Conservation (phyloP, 1,139 yeast species). For the Scheffersomyces titani region DNA sequence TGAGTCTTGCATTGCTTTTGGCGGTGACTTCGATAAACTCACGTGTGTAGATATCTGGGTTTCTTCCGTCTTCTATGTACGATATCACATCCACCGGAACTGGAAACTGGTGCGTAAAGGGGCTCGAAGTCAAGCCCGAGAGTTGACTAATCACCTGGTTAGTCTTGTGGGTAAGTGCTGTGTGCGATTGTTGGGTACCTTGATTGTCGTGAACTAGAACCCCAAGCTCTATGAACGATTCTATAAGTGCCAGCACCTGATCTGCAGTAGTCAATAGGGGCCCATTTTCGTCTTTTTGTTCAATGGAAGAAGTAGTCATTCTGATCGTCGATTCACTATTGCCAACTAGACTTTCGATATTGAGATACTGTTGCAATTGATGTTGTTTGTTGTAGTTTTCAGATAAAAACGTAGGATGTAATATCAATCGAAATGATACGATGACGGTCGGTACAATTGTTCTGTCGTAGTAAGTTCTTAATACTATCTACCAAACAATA, state of each 20-base stretch:
- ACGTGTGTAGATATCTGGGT: slow-evolving; percentile 94
- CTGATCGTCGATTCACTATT: not conserved
- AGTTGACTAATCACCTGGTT: slow-evolving; percentile 43
- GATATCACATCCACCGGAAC: slow-evolving; percentile 78
- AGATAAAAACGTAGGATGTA: no score
- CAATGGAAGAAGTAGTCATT: slow-evolving; percentile 42
- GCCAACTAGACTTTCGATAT: no score
- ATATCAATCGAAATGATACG: not conserved
- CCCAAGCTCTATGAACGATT: slow-evolving; percentile 83
- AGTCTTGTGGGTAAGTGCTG: slow-evolving; percentile 43
- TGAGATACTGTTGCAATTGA: no score
- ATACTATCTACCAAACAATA: no score
- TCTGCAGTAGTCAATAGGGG: slow-evolving; percentile 55
- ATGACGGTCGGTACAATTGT: not conserved
- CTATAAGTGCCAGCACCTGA: slow-evolving; percentile 71
- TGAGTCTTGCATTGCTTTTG: slow-evolving; percentile 80
- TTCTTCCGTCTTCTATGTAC: slow-evolving; percentile 92
- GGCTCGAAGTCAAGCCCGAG: slow-evolving; percentile 34
- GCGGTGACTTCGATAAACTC: slow-evolving; percentile 93
- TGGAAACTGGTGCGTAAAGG: slow-evolving; percentile 40
- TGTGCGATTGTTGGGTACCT: slow-evolving; percentile 62
- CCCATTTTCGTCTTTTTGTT: slow-evolving; percentile 27
- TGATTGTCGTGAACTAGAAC: slow-evolving; percentile 92
- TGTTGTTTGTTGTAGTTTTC: no score
- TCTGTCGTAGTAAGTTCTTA: not conserved